These are phyloP conservation scores for Barnettozyma hawaiiensis DNA, from an alignment of 1,139 yeast species.

Conservation along the genomic window DNA sequence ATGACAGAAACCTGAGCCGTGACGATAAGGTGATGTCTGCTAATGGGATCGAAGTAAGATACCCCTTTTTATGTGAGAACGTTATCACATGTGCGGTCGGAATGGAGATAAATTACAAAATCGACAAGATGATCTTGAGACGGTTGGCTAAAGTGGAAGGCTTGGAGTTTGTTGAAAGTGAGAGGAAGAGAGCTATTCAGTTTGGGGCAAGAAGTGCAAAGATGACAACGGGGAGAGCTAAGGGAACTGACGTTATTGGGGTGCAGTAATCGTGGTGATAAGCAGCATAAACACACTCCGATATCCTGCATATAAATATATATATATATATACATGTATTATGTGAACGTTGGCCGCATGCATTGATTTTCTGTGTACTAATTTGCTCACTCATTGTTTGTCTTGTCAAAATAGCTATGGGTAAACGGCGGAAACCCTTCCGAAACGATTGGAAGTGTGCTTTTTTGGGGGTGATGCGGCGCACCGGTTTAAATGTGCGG, in stretches of 20 bases:
- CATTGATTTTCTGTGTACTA: too few relatives aligned
- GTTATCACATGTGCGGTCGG: slow-evolving; percentile 45
- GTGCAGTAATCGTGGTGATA: too few relatives aligned
- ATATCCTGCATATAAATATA: too few relatives aligned
- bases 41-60: slow-evolving; percentile 89
- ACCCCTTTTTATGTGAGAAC: slow-evolving; percentile 72
- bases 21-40: slow-evolving; percentile 83
- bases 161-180: slow-evolving; percentile 55
- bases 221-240: slow-evolving; percentile 41
- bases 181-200: slow-evolving; percentile 92
- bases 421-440: too few relatives aligned
- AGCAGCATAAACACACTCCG: too few relatives aligned
- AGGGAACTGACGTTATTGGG: slow-evolving; percentile 30
- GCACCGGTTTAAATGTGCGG: too few relatives aligned
- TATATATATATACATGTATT: too few relatives aligned
- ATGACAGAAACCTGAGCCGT: slow-evolving; percentile 77
- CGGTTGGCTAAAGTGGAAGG: slow-evolving; percentile 46
- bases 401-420: too few relatives aligned
- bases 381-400: too few relatives aligned
- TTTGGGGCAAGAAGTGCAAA: slow-evolving; percentile 96
- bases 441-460: too few relatives aligned
- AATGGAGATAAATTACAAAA: slow-evolving; percentile 50
- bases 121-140: slow-evolving; percentile 61
- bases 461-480: too few relatives aligned
- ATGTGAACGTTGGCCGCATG: too few relatives aligned